Evolutionary conservation across 2,329 filamentous ascomycete genomes (phyloP).

Genomic region (Coniella vitis): DNA sequence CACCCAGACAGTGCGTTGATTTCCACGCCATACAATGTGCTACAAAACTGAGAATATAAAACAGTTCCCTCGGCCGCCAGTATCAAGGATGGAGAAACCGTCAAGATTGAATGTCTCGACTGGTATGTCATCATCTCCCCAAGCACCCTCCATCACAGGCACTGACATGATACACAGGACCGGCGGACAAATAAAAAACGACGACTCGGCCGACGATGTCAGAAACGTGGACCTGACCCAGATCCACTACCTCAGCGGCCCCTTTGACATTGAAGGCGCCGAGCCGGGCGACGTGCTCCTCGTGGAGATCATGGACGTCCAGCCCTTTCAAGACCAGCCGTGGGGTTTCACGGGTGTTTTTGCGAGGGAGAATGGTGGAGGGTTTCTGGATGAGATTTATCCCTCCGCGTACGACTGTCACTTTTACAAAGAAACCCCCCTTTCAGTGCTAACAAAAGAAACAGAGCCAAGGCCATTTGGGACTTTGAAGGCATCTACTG

Average conservation of each 20-base stretch:
- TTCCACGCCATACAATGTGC: neutral
- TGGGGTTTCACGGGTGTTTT: constrained; percentile 92
- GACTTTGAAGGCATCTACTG: constrained; percentile 59
- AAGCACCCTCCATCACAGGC: neutral
- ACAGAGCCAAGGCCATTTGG: constrained; percentile 50
- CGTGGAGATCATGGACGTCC: constrained; percentile 88
- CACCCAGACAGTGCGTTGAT: constrained; percentile 69
- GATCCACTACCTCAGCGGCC: constrained; percentile 83
- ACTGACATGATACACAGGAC: constrained; percentile 37
- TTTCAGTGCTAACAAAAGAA: neutral
- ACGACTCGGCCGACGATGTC: constrained; percentile 84
- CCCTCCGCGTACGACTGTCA: constrained; percentile 60
- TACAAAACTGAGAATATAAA: neutral
- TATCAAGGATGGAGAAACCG: constrained; percentile 77
- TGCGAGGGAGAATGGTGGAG: constrained; percentile 72
- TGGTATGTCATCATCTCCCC: constrained; percentile 41
- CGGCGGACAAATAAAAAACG: constrained; percentile 78
- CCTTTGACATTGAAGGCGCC: constrained; percentile 79
- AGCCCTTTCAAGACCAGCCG: constrained; percentile 76
- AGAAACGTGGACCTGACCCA: constrained; percentile 76
- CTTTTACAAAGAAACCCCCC: too few relatives aligned
- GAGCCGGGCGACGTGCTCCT: constrained; percentile 79
- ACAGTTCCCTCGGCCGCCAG: constrained; percentile 65
- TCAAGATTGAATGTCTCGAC: constrained; percentile 90
- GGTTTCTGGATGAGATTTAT: constrained; percentile 82